These are phyloP conservation scores for Aspergillus sp. DNA, from an alignment of 2,329 filamentous ascomycete species.

Conservation along the genomic window DNA sequence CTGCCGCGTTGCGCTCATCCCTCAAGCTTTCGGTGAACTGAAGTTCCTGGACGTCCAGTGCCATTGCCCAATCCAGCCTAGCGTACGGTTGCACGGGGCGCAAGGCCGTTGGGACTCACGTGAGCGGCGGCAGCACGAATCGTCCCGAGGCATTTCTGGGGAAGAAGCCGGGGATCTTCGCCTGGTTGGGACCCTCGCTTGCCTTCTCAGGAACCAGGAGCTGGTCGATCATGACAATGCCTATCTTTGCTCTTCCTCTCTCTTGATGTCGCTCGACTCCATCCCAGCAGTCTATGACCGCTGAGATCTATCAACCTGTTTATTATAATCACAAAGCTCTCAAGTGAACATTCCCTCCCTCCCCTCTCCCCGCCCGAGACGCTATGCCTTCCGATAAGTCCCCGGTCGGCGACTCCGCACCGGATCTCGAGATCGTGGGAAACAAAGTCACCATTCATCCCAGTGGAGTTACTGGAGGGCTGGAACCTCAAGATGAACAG, in stretches of 20 bases:
- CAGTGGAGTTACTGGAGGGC: constrained; percentile 58
- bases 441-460: constrained; percentile 74
- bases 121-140: constrained; percentile 14
- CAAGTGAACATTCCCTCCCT: background rate
- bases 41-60: background rate
- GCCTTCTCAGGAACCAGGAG: background rate
- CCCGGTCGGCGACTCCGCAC: constrained; percentile 55
- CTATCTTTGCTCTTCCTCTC: background rate
- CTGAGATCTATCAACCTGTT: constrained; percentile 1
- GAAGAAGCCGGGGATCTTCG: constrained; percentile 25
- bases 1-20: constrained; percentile 29
- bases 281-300: constrained; percentile 5
- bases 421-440: constrained; percentile 76
- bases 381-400: constrained; percentile 36
- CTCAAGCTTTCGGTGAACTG: background rate
- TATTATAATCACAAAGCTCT: background rate
- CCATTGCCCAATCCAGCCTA: background rate
- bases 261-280: background rate
- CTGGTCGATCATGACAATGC: background rate
- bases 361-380: constrained; percentile 5
- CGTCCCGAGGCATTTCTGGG: constrained; percentile 32
- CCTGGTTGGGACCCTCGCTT: background rate
- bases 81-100: background rate
- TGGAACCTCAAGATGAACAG: constrained; percentile 45
- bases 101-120: constrained; percentile 15